These are phyloP conservation scores for Pestalotiopsis fici DNA, from an alignment of 2,329 filamentous ascomycete species.

Conservation along the genomic window DNA sequence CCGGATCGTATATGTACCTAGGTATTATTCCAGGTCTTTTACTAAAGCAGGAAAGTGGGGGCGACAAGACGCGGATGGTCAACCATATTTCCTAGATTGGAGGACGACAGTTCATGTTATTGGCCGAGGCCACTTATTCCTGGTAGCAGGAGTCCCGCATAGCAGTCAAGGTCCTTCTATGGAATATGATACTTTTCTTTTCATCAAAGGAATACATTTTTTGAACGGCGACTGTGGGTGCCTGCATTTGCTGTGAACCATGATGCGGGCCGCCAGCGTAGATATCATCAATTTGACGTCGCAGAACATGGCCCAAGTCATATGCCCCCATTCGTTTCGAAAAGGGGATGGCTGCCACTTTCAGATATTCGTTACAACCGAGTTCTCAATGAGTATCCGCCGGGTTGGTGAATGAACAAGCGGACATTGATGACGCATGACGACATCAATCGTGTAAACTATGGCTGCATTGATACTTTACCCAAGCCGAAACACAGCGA, in stretches of 20 bases:
- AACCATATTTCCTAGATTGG: neutral
- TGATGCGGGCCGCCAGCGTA: neutral
- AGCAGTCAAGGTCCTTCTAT: too few species aligned
- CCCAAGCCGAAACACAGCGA: neutral
- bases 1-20: neutral
- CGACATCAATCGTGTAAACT: neutral
- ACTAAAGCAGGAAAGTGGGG: neutral
- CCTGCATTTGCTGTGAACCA: constrained; percentile 6
- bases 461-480: neutral
- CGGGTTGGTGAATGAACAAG: neutral
- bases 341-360: neutral
- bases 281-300: neutral
- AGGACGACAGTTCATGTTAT: neutral
- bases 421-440: neutral
- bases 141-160: too few species aligned
- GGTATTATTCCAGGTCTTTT: neutral
- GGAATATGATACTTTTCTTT: too few species aligned
- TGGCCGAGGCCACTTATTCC: neutral
- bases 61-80: neutral
- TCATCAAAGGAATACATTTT: too few species aligned
- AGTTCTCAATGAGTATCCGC: neutral
- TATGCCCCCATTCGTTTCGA: neutral
- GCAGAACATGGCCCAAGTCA: neutral
- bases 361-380: neutral
- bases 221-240: too few species aligned